Evolutionary conservation across 306 rosid species (phyloP).

Genomic region (Cicer cuneatum): DNA sequence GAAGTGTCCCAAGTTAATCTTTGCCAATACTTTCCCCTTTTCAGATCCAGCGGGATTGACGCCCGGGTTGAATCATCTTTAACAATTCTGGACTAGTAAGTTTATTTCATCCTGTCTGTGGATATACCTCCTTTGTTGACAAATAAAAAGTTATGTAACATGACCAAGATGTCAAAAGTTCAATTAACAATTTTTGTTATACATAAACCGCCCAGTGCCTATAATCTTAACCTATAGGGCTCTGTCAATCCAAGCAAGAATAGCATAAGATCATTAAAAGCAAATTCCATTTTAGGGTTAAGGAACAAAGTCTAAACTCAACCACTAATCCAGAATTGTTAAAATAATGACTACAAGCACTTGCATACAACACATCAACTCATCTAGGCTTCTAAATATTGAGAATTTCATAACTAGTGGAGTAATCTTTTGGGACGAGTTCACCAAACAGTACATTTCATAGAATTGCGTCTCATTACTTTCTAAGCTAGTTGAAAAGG

Average conservation of each 20-base stretch:
- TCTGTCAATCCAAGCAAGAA: conserved; percentile 9
- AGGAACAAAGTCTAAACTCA: conserved; percentile 23
- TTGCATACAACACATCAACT: not conserved
- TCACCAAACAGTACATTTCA: not conserved
- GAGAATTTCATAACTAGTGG: not conserved
- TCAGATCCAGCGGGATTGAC: not conserved
- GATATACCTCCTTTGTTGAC: not conserved
- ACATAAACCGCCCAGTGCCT: not conserved
- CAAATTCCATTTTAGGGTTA: not conserved
- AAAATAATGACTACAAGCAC: conserved; percentile 3
- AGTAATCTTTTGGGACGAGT: not conserved
- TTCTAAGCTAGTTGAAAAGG: conserved; percentile 1
- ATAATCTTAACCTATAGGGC: not conserved
- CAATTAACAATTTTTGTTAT: not conserved
- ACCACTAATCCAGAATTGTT: not conserved
- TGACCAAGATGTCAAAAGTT: not conserved
- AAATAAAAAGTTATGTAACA: conserved; percentile 8
- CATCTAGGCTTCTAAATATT: not conserved
- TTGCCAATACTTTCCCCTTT: not conserved
- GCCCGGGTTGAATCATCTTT: not conserved
- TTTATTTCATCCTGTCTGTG: not conserved
- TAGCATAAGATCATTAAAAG: conserved; percentile 19
- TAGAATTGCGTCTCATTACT: not conserved
- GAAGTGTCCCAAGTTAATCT: not conserved
- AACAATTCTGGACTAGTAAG: not conserved